These are phyloP conservation scores for Populus euphratica DNA, from an alignment of 345 rosid genomes.

Conservation along the genomic window DNA sequence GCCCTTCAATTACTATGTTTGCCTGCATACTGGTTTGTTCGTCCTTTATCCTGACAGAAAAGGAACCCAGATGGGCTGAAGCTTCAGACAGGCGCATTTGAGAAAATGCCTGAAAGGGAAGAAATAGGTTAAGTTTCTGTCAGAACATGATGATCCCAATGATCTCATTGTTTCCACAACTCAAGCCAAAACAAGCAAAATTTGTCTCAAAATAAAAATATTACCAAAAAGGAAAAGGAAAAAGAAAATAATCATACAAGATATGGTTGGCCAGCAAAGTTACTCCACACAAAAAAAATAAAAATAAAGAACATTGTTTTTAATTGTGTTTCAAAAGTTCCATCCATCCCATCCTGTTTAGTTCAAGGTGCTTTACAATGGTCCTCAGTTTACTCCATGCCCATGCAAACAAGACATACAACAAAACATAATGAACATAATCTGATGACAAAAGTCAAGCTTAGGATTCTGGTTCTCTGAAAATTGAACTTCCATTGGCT, in stretches of 20 bases:
- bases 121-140: neutral
- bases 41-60: constrained; percentile 81
- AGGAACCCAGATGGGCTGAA: constrained; percentile 95
- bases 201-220: neutral
- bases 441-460: neutral
- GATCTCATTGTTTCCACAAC: neutral
- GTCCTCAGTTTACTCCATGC: neutral
- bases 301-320: neutral
- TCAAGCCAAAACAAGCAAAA: neutral
- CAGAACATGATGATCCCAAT: constrained; percentile 4
- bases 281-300: neutral
- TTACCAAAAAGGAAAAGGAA: neutral
- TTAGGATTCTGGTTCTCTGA: neutral
- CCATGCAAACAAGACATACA: neutral
- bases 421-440: neutral
- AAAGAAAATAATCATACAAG: neutral
- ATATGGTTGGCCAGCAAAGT: neutral
- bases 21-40: constrained; percentile 54
- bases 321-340: neutral
- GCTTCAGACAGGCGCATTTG: constrained; percentile 98
- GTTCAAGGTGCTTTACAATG: neutral
- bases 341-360: neutral
- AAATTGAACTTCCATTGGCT: neutral
- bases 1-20: constrained; percentile 58
- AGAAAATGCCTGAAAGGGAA: constrained; percentile 66